Base-by-base conservation (phyloP, 2,329 filamentous ascomycete species). In the Calonectria montana region DNA sequence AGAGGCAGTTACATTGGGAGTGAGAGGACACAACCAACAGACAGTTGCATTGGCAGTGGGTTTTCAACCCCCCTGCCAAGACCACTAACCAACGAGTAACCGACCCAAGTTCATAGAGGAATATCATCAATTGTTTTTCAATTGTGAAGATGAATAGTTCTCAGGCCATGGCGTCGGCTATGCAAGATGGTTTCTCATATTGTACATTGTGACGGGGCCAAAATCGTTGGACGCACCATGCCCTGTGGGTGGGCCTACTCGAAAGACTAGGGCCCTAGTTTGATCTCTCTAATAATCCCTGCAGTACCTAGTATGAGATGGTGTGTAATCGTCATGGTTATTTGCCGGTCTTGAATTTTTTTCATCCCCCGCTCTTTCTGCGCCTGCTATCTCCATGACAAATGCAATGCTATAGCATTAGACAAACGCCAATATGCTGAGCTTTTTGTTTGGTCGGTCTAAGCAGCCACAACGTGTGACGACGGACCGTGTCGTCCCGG, bases 401-500 rank as follows among this genome's bases (percentile, higher is more conserved):
- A 16, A 16, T 35, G 50, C 12, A 10, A 55, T n/a, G 12, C 1
- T n/a, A 35, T 35, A 31, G 1, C 18, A 35, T 18, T 12, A 5
- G 27, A 21, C 18, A 18, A 23, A 23, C 29, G 13, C 29, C 29
- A 55, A 23, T 0, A 55, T 55, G 29, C 3, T 35, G 10, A 37
- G 8, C 31, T 55, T 55, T 55, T 55, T 31, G 18, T 23, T n/a
- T 2, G 27, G 50, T 18, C 50, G 21, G 27, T 55, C 50, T 1
- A 37, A 23, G 10, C 5, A 3, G 15, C 50, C 50, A 10, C 29
- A 35, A 37, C 50, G 50, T 31, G 50, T 55, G 50, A 12, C 29
- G 16, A 37, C 29, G 4, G 79, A 80, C 53, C 67, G 47, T 2
- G 74, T 81, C 16, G 61, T 79, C 5, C 78, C 79, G 3, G 45